Percentiles rank a stretch among this genome's conserved stretches.
Conservation (phyloP, 2,329 filamentous ascomycete genomes). For the Byssothecium circinans region DNA sequence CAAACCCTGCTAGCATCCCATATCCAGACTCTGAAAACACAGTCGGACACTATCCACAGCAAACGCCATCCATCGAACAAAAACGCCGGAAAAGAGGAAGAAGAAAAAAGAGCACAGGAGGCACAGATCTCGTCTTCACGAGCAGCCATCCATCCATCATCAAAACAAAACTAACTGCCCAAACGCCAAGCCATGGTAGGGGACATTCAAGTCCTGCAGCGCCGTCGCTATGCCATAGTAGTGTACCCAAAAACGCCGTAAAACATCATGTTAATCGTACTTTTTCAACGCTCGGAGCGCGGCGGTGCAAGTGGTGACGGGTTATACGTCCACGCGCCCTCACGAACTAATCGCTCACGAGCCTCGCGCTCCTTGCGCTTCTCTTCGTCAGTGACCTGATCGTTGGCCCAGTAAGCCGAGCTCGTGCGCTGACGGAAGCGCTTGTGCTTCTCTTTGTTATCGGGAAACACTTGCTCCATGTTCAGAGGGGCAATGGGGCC, state of each 20-base stretch:
- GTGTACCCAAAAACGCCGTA: no score
- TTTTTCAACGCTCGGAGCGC: conserved; percentile 5
- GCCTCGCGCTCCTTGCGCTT: conserved; percentile 78
- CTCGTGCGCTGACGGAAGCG: conserved; percentile 89
- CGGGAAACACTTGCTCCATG: conserved; percentile 89
- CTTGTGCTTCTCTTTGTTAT: conserved; percentile 73
- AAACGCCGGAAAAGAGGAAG: no score
- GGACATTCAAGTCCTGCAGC: background rate
- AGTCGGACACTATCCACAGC: no score
- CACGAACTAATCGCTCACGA: conserved; percentile 74
- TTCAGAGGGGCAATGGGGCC: conserved; percentile 84
- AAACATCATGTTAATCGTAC: no score
- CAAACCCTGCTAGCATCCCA: no score
- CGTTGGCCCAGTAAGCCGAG: conserved; percentile 90
- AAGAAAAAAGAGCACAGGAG: no score
- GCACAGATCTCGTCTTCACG: no score
- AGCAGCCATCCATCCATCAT: no score
- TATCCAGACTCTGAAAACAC: no score
- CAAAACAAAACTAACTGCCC: no score
- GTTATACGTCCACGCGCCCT: conserved; percentile 72
- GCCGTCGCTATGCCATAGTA: background rate
- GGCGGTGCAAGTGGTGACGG: conserved; percentile 34
- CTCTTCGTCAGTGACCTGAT: conserved; percentile 84
- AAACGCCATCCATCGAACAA: no score
- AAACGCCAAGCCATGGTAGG: no score